phyloP scores from a whole-genome alignment of 2,329 filamentous ascomycete genomes.

The Cladosporium sphaerospermum region DNA sequence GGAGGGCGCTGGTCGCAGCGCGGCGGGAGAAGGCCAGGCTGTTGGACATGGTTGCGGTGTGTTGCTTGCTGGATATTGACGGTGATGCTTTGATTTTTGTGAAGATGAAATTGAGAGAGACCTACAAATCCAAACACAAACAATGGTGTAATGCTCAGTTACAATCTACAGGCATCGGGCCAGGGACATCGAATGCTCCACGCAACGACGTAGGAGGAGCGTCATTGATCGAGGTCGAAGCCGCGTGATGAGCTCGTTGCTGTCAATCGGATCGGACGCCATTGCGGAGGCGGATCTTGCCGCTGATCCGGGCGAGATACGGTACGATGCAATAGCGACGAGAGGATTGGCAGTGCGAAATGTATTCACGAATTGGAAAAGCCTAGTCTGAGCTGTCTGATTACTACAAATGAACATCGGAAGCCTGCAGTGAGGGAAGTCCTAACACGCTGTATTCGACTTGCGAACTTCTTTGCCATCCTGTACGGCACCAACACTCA shows the following conservation, averaged over 20 bases:
- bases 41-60: slow-evolving; percentile 29
- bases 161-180: no score
- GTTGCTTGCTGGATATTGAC: background rate
- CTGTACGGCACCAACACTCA: slow-evolving; percentile 1
- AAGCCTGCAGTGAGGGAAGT: background rate
- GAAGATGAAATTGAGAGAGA: background rate
- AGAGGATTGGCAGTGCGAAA: no score
- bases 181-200: background rate
- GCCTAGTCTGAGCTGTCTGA: no score
- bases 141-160: background rate
- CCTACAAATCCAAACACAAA: background rate
- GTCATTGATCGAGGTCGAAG: slow-evolving; percentile 6
- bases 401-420: no score
- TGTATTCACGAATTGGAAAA: no score
- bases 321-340: no score
- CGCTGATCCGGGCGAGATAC: background rate
- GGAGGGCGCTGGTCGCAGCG: slow-evolving; percentile 4
- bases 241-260: background rate
- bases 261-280: background rate
- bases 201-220: slow-evolving; percentile 5
- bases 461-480: background rate
- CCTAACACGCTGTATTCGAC: slow-evolving; percentile 2
- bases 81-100: background rate
- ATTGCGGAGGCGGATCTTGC: slow-evolving; percentile 7
- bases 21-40: slow-evolving; percentile 36